Conservation (phyloP, 1,284 basidiomycete genomes). For the Ganoderma lucidum region DNA sequence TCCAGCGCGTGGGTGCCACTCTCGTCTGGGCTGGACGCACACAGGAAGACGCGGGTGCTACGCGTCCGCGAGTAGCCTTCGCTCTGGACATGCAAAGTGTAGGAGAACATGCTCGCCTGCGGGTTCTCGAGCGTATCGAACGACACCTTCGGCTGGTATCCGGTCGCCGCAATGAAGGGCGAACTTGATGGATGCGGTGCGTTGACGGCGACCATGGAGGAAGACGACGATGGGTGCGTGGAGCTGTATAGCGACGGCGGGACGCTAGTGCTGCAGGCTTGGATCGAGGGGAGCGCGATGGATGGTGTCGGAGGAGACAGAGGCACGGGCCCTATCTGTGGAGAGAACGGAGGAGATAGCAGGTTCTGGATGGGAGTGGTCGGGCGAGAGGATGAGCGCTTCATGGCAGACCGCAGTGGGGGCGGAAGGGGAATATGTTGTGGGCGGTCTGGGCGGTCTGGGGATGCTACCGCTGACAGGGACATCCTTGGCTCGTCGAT, state of each 20-base stretch:
- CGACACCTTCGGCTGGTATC: slow-evolving; percentile 84
- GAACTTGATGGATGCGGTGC: slow-evolving; percentile 25
- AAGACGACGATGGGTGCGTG: slow-evolving; percentile 21
- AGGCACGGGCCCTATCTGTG: slow-evolving; percentile 29
- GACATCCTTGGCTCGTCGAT: background rate
- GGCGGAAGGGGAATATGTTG: slow-evolving; percentile 38
- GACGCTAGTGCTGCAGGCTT: slow-evolving; percentile 17
- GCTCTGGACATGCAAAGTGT: slow-evolving; percentile 83
- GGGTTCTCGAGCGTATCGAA: slow-evolving; percentile 63
- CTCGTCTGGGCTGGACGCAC: slow-evolving; percentile 90
- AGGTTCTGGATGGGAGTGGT: slow-evolving; percentile 32
- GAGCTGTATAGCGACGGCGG: slow-evolving; percentile 26
- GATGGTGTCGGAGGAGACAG: slow-evolving; percentile 23
- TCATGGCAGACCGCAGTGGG: slow-evolving; percentile 58
- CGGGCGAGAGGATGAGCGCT: slow-evolving; percentile 47
- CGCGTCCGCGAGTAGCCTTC: slow-evolving; percentile 83
- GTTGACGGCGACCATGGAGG: slow-evolving; percentile 25
- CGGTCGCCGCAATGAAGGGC: slow-evolving; percentile 48
- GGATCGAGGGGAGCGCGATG: slow-evolving; percentile 30
- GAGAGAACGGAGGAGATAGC: slow-evolving; percentile 23
- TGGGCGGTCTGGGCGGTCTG: slow-evolving; percentile 33
- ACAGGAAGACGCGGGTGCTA: slow-evolving; percentile 90
- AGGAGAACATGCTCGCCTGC: slow-evolving; percentile 56
- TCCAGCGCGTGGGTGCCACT: slow-evolving; percentile 87
- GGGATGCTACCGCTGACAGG: slow-evolving; percentile 29